Base-by-base conservation (phyloP, 2,329 filamentous ascomycete genomes). In the Nemania sp. region DNA sequence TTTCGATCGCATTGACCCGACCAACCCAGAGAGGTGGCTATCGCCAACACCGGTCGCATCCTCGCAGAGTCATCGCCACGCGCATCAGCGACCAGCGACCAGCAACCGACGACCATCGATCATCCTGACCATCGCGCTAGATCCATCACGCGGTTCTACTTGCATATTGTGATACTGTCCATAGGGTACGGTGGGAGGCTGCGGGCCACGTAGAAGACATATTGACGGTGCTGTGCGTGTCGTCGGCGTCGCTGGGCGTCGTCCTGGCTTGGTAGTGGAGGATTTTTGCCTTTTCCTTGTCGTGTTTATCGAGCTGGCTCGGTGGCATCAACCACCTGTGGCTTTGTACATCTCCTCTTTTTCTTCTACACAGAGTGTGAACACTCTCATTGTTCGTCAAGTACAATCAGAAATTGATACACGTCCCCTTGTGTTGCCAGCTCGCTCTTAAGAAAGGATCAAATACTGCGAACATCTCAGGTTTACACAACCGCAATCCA, bases 361-460 rank as follows among this genome's bases (percentile, higher is more conserved):
- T 62, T 63, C 62, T 60, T 59, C 63, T 56, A 64, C 56, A 59
- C 59, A 64, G 58, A 61, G 59, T 39, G 41, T 61, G 60, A 61
- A 60, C n/a, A n/a, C 59, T 63, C 57, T 60, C 59, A 62, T 66
- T 67, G 65, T 66, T 67, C 62, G 64, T 63, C 51, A 67, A 63
- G 64, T 70, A 69, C 68, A 70, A 65, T 68, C 67, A 66, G 62
- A 68, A 60, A 69, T 70, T 70, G 67, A 70, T 67, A 68, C 64
- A 62, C 63, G 40, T 70, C 64, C 64, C 64, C 63, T 60, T 65
- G 49, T 64, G 54, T 66, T 68, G 66, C 62, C 65, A 68, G 63
- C 60, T 64, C 64, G 63, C 62, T 61, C 56, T 63, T 67, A 59
- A 64, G 55, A 62, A 64, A 61, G 42, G 49, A n/a, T n/a, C n/a